phyloP scores from a whole-genome alignment of 116 monocot species.

The Zostera marina region DNA sequence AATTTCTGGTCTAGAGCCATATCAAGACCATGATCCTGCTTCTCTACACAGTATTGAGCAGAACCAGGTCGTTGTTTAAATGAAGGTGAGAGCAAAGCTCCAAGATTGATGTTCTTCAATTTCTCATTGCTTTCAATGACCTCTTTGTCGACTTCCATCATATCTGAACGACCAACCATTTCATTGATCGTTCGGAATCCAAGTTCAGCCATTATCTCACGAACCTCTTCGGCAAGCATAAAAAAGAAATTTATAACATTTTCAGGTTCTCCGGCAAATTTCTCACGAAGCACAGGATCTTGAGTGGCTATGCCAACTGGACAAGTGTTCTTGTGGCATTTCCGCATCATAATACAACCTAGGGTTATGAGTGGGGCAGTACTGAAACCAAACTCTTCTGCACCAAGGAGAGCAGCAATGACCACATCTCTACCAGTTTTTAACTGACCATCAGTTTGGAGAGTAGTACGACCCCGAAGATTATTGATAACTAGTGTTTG shows the following conservation, averaged over 20 bases:
- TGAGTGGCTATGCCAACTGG: slow-evolving; percentile 96
- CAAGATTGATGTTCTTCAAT: slow-evolving; percentile 77
- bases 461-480: slow-evolving; percentile 87
- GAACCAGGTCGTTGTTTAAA: slow-evolving; percentile 77
- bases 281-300: slow-evolving; percentile 74
- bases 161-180: slow-evolving; percentile 94
- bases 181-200: slow-evolving; percentile 76
- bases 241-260: slow-evolving; percentile 94
- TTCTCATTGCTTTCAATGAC: slow-evolving; percentile 74
- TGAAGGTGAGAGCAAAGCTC: slow-evolving; percentile 64
- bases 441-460: slow-evolving; percentile 97
- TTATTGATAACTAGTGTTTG: slow-evolving; percentile 93
- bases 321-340: slow-evolving; percentile 86
- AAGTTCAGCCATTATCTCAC: slow-evolving; percentile 90
- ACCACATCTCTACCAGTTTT: slow-evolving; percentile 98
- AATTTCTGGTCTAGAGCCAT: slow-evolving; percentile 75
- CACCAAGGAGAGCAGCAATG: slow-evolving; percentile 87
- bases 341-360: slow-evolving; percentile 98
- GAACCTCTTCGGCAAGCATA: slow-evolving; percentile 93
- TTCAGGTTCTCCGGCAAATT: slow-evolving; percentile 89
- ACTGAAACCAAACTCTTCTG: slow-evolving; percentile 99
- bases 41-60: slow-evolving; percentile 87
- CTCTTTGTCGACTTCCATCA: slow-evolving; percentile 78
- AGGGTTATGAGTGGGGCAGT: slow-evolving; percentile 98
- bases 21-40: slow-evolving; percentile 90